Base-by-base conservation (phyloP, 257 asterid species). In the Cruciata laevipes region DNA sequence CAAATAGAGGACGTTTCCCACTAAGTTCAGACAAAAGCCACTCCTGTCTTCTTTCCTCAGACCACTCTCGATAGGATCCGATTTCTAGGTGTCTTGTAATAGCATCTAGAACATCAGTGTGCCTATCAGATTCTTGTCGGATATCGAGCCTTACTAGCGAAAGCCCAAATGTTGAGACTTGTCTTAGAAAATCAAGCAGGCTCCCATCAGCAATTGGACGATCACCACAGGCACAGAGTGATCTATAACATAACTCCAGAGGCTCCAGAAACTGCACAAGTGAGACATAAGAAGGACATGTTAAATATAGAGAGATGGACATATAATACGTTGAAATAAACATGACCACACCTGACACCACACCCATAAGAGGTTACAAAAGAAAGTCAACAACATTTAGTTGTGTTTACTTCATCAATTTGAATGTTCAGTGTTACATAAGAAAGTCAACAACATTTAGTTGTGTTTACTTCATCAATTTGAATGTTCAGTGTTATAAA, bases 81-180 rank as follows among this genome's bases (percentile, higher is more conserved):
- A 93, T 84, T 40, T 83, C 94, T 12, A 93, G 85, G 76, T 93
- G 91, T 73, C 59, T 78, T 5, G 98, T 90, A 23, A 90, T 83
- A 35, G 96, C 95, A 74, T 93, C 97, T 5, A 93, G 82, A 68
- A 93, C 98, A 69, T 90, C 97, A 0, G 96, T 84, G 85, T 93
- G 98, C 71, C 91, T 74, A 20, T 93, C 98, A 0, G 98, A 90
- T 75, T 93, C 98, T 78, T 93, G 98, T 40, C 98, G 81, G 69
- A 93, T 93, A 75, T 93, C 98, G 31, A 93, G 98, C 64, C 91
- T 79, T 31, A 93, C 98, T 6, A 93, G 85, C 0, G 98, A 82
- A 58, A 90, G 96, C 61, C 97, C 98, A 57, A 93, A 93, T 1
- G 98, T 93, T 51, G 95, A 93, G 51, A 93, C 96, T 86, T 93